Percentiles rank a stretch among this genome's conserved stretches.
Evolutionary conservation across 495 filamentous ascomycete genomes (phyloP).

Genomic region (Cercophora scortea): DNA sequence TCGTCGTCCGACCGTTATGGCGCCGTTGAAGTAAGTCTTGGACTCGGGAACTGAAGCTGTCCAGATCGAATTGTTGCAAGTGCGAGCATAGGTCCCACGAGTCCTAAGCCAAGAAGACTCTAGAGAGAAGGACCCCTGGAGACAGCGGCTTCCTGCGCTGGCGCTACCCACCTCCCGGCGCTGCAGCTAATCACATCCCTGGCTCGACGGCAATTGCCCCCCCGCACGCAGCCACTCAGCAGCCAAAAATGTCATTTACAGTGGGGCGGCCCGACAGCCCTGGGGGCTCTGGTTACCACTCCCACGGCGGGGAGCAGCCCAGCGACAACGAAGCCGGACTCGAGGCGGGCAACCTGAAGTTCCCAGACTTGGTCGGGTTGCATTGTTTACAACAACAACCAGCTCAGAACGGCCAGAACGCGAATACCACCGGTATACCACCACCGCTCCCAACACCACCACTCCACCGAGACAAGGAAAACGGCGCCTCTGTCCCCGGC

Average conservation of each 20-base stretch:
- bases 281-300: background rate
- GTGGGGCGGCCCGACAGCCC: too few species aligned
- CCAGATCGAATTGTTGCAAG: background rate
- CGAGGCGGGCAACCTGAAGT: slow-evolving; percentile 16
- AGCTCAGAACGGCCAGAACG: slow-evolving; percentile 1
- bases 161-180: too few species aligned
- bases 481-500: background rate
- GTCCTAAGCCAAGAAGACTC: too few species aligned
- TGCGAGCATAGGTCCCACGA: background rate
- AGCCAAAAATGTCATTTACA: too few species aligned
- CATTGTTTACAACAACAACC: slow-evolving; percentile 17
- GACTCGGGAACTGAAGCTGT: background rate
- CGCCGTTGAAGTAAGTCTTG: background rate
- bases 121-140: too few species aligned
- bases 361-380: slow-evolving; percentile 13
- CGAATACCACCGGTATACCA: background rate
- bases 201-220: too few species aligned
- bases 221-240: too few species aligned
- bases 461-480: slow-evolving; percentile 1
- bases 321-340: slow-evolving; percentile 11
- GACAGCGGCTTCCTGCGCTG: too few species aligned
- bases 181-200: too few species aligned
- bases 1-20: background rate
- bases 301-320: background rate
- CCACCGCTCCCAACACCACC: background rate